phyloP scores from a whole-genome alignment of 1,284 basidiomycete species.

The Stereum hirsutum region DNA sequence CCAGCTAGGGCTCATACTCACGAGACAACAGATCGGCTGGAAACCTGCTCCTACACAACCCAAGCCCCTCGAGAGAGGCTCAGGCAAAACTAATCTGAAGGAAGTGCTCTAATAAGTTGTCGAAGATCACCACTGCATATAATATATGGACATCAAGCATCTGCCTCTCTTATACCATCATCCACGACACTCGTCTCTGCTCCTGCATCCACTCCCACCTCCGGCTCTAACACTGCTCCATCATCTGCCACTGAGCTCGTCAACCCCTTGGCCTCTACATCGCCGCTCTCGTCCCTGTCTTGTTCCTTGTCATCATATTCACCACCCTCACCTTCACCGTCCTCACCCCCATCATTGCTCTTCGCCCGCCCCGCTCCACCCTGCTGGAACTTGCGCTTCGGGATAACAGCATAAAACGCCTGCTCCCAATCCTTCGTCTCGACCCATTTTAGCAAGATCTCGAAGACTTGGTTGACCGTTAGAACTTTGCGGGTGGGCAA shows the following conservation, averaged over 20 bases:
- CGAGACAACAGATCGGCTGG: constrained; percentile 86
- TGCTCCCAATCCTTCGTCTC: constrained; percentile 75
- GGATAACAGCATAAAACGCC: constrained; percentile 81
- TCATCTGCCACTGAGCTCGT: not conserved
- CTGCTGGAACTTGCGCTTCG: constrained; percentile 77
- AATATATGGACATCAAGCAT: not conserved
- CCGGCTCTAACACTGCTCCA: not conserved
- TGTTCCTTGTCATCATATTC: not conserved
- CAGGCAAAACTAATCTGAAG: constrained; percentile 73
- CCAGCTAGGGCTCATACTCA: no score
- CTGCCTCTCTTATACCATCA: not conserved
- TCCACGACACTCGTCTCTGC: not conserved
- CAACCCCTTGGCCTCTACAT: not conserved
- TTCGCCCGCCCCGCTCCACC: constrained; percentile 18
- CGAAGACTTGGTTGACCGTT: constrained; percentile 95
- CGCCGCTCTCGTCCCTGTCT: not conserved
- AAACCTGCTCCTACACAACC: constrained; percentile 83
- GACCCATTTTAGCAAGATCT: constrained; percentile 89
- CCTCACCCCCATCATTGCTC: constrained; percentile 9
- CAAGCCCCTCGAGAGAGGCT: constrained; percentile 80
- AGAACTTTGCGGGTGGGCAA: constrained; percentile 90
- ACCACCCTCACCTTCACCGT: constrained; percentile 8
- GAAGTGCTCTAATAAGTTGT: constrained; percentile 51
- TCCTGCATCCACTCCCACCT: not conserved
- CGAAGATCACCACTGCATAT: not conserved